Base-by-base conservation (phyloP, 2,329 filamentous ascomycete species). In the Alternaria conjuncta region DNA sequence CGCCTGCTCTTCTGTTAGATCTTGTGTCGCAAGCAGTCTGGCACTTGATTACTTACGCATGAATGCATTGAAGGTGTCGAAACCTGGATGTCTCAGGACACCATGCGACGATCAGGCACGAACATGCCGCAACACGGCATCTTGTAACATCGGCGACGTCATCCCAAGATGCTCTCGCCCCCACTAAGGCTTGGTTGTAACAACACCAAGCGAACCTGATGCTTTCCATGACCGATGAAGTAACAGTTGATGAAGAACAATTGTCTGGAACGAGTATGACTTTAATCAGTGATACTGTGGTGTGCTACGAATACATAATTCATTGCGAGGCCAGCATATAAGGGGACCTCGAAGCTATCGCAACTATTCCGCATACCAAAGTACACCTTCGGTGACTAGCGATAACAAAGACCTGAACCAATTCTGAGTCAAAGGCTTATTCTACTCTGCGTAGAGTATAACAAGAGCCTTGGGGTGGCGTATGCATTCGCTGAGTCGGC, bases 71-170 rank as follows among this genome's bases (percentile, higher is more conserved):
- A 59, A 55, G 32, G 30, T 25, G 46, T 30, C 56, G 60, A 65
- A 63, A 63, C 66, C 23, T 59, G 50, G 57, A 30, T 57, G 65
- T 70, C 66, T 72, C 67, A 70, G 61, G 59, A 46, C 30, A 15
- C 44, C 44, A 46, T 32, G 30, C 55, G 53, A 21, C 49, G 20
- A 43, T 61, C 44, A 68, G 65, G 63, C 58, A 58, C 30, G 62
- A 59, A 55, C 56, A 61, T 61, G 62, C 41, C 56, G 51, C 64
- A 55, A 46, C 45, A 41, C 43, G 50, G 69, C 67, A 57, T 71
- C 70, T 68, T 41, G 50, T 54, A 47, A 47, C 45, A 47, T 25
- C 9, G 21, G 25, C 21, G 18, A 25, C 45, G 23, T 51, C 47
- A 51, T 26, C 23, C 47, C 5, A 51, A 51, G 15, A 28, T 30